Evolutionary conservation across 352 stramenopile genomes (phyloP).

Genomic region (Pythium sukuiense): DNA sequence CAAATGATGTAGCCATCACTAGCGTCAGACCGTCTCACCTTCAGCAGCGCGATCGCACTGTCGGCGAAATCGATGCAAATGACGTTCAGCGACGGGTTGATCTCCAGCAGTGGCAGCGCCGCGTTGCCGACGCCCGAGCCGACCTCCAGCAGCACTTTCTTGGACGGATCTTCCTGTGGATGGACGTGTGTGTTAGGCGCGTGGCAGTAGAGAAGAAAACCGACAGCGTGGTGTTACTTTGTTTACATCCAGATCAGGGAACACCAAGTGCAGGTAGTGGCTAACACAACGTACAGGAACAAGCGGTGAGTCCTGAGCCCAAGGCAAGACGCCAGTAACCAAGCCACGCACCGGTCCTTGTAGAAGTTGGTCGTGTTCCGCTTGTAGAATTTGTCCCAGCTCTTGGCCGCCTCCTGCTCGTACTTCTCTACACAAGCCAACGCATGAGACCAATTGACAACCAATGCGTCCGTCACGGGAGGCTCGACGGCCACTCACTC

Average conservation of each 20-base stretch:
- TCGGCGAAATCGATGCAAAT: constrained; percentile 93
- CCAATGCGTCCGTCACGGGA: constrained; percentile 4
- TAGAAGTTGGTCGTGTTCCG: constrained; percentile 94
- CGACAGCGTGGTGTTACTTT: constrained; percentile 28
- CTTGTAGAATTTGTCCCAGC: constrained; percentile 95
- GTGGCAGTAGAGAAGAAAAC: neutral
- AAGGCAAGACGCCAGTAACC: neutral
- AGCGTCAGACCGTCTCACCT: constrained; percentile 37
- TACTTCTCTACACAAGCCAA: constrained; percentile 63
- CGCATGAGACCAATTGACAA: too few relatives aligned
- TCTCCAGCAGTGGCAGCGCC: constrained; percentile 92
- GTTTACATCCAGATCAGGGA: constrained; percentile 79
- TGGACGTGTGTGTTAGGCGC: neutral
- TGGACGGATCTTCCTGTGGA: constrained; percentile 29
- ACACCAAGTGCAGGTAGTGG: constrained; percentile 93
- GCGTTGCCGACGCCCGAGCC: constrained; percentile 96
- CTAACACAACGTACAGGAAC: constrained; percentile 18
- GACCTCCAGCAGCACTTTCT: constrained; percentile 90
- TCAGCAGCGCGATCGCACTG: constrained; percentile 90
- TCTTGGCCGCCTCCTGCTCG: constrained; percentile 79
- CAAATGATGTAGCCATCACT: neutral
- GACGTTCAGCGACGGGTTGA: constrained; percentile 85
- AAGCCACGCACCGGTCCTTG: constrained; percentile 81
- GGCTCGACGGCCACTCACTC: constrained; percentile 29
- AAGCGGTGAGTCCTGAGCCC: neutral